Percentiles rank a stretch among this genome's conserved stretches.
These are phyloP conservation scores for Bruguiera hainesii DNA, from an alignment of 441 rosid genomes.

Conservation along the genomic window DNA sequence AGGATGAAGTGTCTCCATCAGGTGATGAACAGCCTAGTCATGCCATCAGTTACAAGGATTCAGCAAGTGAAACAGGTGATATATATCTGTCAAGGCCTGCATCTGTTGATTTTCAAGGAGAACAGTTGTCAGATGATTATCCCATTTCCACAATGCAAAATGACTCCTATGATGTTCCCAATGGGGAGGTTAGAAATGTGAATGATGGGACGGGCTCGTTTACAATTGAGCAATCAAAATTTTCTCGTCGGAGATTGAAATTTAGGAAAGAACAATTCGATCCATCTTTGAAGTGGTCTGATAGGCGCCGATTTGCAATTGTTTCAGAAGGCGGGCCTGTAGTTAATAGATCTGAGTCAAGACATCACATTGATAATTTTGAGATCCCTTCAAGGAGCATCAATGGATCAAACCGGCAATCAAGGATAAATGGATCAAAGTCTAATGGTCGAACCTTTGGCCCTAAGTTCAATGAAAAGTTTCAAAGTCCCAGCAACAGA, in stretches of 20 bases:
- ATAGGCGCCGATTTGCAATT: constrained; percentile 42
- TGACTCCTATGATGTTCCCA: constrained; percentile 43
- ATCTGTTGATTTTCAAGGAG: constrained; percentile 47
- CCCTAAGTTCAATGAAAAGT: constrained; percentile 56
- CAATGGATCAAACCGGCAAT: constrained; percentile 49
- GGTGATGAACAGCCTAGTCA: constrained; percentile 47
- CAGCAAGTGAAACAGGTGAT: constrained; percentile 44
- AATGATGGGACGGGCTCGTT: constrained; percentile 51
- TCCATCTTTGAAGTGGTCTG: constrained; percentile 59
- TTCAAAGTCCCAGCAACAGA: constrained; percentile 44
- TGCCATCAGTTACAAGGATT: constrained; percentile 39
- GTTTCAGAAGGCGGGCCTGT: constrained; percentile 47
- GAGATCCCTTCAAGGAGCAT: constrained; percentile 54
- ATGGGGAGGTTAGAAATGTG: constrained; percentile 45
- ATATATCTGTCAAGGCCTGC: constrained; percentile 44
- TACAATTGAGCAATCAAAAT: constrained; percentile 44
- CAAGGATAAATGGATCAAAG: constrained; percentile 47
- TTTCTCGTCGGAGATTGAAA: constrained; percentile 52
- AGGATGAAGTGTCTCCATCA: constrained; percentile 44
- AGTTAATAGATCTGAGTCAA: constrained; percentile 50
- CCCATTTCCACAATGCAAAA: constrained; percentile 30
- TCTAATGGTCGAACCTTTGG: constrained; percentile 46
- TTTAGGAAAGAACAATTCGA: constrained; percentile 56
- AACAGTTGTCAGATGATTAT: constrained; percentile 32
- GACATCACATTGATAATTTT: constrained; percentile 49